phyloP scores from a whole-genome alignment of 768 basidiomycete species.

The Leccinum sublutescens region DNA sequence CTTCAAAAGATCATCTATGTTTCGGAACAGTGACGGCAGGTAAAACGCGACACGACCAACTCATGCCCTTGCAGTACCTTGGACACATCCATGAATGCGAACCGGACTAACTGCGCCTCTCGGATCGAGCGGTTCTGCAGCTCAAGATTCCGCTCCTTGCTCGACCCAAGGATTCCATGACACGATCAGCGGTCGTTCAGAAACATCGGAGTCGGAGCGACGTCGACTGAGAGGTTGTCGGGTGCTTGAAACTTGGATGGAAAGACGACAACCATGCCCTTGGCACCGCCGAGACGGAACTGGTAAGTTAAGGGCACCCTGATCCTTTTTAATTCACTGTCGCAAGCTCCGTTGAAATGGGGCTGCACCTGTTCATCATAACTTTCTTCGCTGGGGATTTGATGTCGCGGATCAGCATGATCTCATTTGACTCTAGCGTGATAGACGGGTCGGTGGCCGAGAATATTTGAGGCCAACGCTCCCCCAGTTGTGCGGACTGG shows the following conservation, averaged over 20 bases:
- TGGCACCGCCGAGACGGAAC: constrained; percentile 45
- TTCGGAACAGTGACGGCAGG: constrained; percentile 41
- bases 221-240: constrained; percentile 34
- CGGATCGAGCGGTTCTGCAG: constrained; percentile 41
- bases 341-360: constrained; percentile 40
- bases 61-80: constrained; percentile 32
- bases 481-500: constrained; percentile 46
- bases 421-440: constrained; percentile 35
- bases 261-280: constrained; percentile 46
- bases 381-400: constrained; percentile 24
- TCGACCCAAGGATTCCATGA: constrained; percentile 45
- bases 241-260: constrained; percentile 43
- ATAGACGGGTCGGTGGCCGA: constrained; percentile 49
- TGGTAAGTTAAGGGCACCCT: constrained; percentile 41
- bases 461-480: constrained; percentile 53
- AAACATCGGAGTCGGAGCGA: constrained; percentile 40
- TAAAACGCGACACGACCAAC: constrained; percentile 42
- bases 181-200: constrained; percentile 49
- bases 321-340: constrained; percentile 36
- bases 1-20: constrained; percentile 32
- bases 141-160: constrained; percentile 29
- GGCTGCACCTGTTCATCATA: constrained; percentile 54
- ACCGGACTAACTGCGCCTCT: constrained; percentile 31
- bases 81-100: constrained; percentile 23
- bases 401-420: constrained; percentile 33